Percentiles rank a stretch among this genome's conserved stretches.
Evolutionary conservation across 2,329 filamentous ascomycete genomes (phyloP).

Genomic region (Epicoccum nigrum): DNA sequence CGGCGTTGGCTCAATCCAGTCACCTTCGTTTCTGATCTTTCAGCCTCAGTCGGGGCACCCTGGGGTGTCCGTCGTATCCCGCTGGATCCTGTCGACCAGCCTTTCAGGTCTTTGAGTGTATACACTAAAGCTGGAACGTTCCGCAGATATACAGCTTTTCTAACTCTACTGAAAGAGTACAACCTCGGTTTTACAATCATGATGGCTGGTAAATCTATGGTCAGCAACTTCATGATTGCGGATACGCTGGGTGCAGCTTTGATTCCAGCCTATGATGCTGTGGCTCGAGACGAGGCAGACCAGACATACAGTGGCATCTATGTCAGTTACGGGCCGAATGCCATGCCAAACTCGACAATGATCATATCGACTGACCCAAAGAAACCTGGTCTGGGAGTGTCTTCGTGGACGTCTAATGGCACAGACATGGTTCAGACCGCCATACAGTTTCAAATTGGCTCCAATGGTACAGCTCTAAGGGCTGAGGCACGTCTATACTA

Average conservation of each 20-base stretch:
- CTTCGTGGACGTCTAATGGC: conserved; percentile 40
- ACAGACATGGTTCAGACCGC: conserved; percentile 36
- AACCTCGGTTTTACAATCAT: conserved; percentile 52
- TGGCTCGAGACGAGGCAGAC: conserved; percentile 37
- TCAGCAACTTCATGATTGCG: conserved; percentile 12
- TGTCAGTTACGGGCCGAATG: conserved; percentile 12
- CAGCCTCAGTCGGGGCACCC: conserved; percentile 42
- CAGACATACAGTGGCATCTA: conserved; percentile 36
- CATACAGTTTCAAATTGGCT: conserved; percentile 20
- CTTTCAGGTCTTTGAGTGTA: conserved; percentile 33
- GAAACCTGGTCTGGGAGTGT: conserved; percentile 38
- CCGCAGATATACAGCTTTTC: conserved; percentile 48
- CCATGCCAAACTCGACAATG: conserved; percentile 32
- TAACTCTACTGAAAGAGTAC: conserved; percentile 54
- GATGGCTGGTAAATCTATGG: conserved; percentile 36
- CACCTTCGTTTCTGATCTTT: conserved; percentile 44
- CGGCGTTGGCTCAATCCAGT: conserved; percentile 52
- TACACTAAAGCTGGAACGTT: conserved; percentile 55
- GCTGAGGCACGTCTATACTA: conserved; percentile 30
- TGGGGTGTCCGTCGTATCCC: conserved; percentile 49
- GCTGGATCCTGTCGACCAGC: conserved; percentile 15
- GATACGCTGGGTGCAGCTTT: conserved; percentile 22
- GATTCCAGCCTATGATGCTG: conserved; percentile 33
- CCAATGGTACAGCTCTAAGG: neutral
- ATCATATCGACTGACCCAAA: conserved; percentile 32